Percentiles rank a stretch among this genome's conserved stretches.
Evolutionary conservation across 2,329 filamentous ascomycete species (phyloP).

Genomic region (Diaporthe aspalathi): DNA sequence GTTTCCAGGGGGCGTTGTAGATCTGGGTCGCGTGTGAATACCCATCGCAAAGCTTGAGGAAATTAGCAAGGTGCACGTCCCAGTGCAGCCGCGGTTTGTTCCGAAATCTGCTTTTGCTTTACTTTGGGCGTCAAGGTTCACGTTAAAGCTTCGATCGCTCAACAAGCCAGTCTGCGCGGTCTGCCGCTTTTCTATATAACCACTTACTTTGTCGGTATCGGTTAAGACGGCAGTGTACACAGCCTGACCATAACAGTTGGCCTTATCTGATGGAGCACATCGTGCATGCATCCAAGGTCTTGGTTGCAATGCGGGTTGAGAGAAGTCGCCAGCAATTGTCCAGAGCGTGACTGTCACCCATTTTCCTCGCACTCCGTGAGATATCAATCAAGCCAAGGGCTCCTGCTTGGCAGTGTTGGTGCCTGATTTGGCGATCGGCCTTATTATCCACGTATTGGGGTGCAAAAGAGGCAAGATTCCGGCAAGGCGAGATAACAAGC

Average conservation of each 20-base stretch:
- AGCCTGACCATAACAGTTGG: neutral
- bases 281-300: neutral
- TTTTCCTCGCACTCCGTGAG: too few relatives aligned
- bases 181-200: neutral
- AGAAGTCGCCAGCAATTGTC: neutral
- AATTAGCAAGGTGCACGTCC: slow-evolving; percentile 5
- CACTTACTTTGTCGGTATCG: too few relatives aligned
- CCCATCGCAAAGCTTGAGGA: slow-evolving; percentile 1
- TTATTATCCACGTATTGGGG: neutral
- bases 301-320: neutral
- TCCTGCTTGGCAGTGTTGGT: neutral
- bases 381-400: neutral
- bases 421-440: neutral
- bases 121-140: neutral
- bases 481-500: neutral
- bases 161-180: accelerated
- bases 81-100: neutral
- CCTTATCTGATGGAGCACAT: neutral
- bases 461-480: neutral
- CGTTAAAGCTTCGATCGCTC: neutral
- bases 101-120: neutral
- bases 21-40: neutral
- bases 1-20: too few relatives aligned
- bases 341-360: neutral
- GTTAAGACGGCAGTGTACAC: neutral